Conservation (phyloP, 2,329 filamentous ascomycete species). For the Orbilia ellipsospora region DNA sequence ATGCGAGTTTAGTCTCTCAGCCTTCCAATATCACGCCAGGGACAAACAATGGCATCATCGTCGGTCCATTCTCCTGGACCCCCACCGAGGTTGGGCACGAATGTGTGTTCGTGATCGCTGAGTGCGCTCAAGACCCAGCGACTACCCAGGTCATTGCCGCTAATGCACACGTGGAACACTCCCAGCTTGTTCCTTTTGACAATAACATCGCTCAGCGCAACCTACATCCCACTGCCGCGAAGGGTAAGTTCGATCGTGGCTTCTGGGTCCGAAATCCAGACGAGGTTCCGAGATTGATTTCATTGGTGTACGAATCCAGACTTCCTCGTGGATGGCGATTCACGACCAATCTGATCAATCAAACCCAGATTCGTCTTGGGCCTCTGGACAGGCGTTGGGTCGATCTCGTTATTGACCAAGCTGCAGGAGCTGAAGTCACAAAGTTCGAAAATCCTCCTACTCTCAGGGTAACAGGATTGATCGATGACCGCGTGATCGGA, state of each 20-base stretch:
- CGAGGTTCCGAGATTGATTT: slow-evolving; percentile 18
- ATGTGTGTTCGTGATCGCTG: slow-evolving; percentile 20
- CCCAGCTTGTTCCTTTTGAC: slow-evolving; percentile 11
- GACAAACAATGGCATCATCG: slow-evolving; percentile 13
- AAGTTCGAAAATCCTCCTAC: slow-evolving; percentile 6
- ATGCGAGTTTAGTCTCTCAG: slow-evolving; percentile 16
- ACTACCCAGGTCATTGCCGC: slow-evolving; percentile 13
- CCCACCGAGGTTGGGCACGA: slow-evolving; percentile 13
- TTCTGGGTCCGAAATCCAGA: slow-evolving; percentile 18
- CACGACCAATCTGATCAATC: slow-evolving; percentile 10
- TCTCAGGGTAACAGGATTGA: slow-evolving; percentile 5
- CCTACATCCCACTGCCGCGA: slow-evolving; percentile 9
- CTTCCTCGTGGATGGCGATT: slow-evolving; percentile 13
- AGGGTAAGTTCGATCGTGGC: slow-evolving; percentile 11
- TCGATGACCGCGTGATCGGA: slow-evolving; percentile 14
- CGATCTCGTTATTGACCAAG: slow-evolving; percentile 15
- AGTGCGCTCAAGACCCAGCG: slow-evolving; percentile 9
- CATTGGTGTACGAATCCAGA: slow-evolving; percentile 10
- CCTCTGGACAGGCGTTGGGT: slow-evolving; percentile 17
- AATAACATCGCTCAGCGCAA: slow-evolving; percentile 17
- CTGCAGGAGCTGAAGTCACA: slow-evolving; percentile 9
- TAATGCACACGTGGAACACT: slow-evolving; percentile 15
- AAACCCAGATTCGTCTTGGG: slow-evolving; percentile 9
- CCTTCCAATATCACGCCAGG: slow-evolving; percentile 14
- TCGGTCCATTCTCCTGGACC: slow-evolving; percentile 10